These are phyloP conservation scores for Ceratobasidium sp. DNA, from an alignment of 1,284 basidiomycete species.

Conservation along the genomic window DNA sequence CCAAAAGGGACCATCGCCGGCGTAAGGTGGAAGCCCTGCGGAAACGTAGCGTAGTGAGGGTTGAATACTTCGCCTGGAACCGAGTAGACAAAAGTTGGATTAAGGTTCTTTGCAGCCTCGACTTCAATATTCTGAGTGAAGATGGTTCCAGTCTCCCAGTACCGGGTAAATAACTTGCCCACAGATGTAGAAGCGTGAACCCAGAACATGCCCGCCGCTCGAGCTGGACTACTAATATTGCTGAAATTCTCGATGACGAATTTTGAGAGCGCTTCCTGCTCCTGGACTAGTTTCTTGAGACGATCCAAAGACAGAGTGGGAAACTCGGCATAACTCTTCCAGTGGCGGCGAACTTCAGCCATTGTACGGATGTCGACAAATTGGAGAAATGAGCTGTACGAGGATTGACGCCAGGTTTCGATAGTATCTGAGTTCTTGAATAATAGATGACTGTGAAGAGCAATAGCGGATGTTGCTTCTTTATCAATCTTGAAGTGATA, in stretches of 20 bases:
- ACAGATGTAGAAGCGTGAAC: neutral
- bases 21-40: too few relatives aligned
- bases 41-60: too few relatives aligned
- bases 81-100: constrained; percentile 5
- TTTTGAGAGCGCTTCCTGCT: neutral
- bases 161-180: neutral
- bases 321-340: constrained; percentile 31
- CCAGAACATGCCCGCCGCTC: constrained; percentile 22
- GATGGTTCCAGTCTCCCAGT: constrained; percentile 31
- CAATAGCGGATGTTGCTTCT: too few relatives aligned
- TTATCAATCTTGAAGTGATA: too few relatives aligned
- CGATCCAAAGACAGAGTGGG: neutral
- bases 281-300: neutral
- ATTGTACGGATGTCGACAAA: constrained; percentile 11
- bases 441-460: too few relatives aligned
- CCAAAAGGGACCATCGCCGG: too few relatives aligned
- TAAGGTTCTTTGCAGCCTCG: neutral
- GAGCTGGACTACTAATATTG: neutral
- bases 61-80: too few relatives aligned
- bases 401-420: neutral
- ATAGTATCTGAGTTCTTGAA: neutral
- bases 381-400: neutral
- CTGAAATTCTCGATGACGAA: neutral
- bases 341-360: neutral
- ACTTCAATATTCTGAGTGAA: neutral